Base-by-base conservation (phyloP, 768 basidiomycete genomes). In the Fibroporia radiculosa region DNA sequence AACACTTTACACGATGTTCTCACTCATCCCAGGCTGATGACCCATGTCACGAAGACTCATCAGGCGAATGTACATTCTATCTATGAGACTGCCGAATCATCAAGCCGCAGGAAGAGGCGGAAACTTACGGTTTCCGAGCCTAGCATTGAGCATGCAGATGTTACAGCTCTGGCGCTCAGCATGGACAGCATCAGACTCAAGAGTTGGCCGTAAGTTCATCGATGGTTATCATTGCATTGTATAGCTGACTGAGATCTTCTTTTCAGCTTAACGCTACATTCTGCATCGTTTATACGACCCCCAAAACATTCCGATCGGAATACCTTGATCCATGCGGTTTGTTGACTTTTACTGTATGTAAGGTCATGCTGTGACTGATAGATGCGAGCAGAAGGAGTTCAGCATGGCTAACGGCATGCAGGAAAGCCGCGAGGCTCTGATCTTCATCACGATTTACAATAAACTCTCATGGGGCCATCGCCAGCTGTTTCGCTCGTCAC, bases 291-390 rank as follows among this genome's bases (percentile, higher is more conserved):
- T 56, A 73, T 82, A 57, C 73, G 84, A 24, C 64, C 77, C 2
- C 67, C 81, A 22, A 81, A 74, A 54, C 76, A 76, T 53, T 70
- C 82, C 0, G 86, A 89, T 55, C 71, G 75, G 40, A 89, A 88
- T 55, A 48, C 48, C 3, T 41, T 52, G n/a, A 27, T 47, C 4
- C 31, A 44, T 34, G 48, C 56, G 11, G 54, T 51, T 20, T 11
- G 38, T 33, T 25, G 14, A 14, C n/a, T 11, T 32, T 29, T 33
- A 41, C 22, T 11, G 14, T 47, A 14, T 22, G 32, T 48, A 36
- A 48, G n/a, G 19, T 27, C 4, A 27, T n/a, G 10, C 24, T 48
- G 50, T n/a, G n/a, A n/a, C n/a, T n/a, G n/a, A n/a, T n/a, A n/a
- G n/a, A n/a, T 38, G 16, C 34, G 41, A 10, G 26, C 54, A 53